phyloP scores from a whole-genome alignment of 257 asterid species.

The Eucommia ulmoides region DNA sequence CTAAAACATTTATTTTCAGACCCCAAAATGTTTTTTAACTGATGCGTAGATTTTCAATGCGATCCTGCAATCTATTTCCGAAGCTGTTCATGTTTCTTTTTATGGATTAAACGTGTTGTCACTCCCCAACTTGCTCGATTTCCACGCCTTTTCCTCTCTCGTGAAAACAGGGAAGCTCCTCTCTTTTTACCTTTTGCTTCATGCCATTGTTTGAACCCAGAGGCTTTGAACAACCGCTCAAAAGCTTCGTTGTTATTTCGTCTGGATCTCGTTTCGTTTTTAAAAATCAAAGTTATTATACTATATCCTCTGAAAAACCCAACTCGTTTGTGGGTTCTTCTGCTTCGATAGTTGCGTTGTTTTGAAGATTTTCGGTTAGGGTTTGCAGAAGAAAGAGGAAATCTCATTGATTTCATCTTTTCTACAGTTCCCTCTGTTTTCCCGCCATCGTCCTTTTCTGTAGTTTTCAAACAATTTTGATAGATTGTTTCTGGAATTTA shows the following conservation, averaged over 20 bases:
- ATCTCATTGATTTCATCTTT: conserved; percentile 4
- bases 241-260: conserved; percentile 8
- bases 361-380: conserved; percentile 11
- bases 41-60: neutral
- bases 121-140: conserved; percentile 5
- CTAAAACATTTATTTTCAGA: no score
- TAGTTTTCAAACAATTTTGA: neutral
- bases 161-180: conserved; percentile 10
- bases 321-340: neutral
- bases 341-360: conserved; percentile 12
- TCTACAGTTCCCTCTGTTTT: neutral
- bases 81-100: conserved; percentile 15
- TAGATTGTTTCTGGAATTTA: conserved; percentile 10
- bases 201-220: neutral
- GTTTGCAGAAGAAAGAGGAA: conserved; percentile 1
- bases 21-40: conserved; percentile 4
- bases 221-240: neutral
- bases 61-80: conserved; percentile 16
- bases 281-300: conserved; percentile 7
- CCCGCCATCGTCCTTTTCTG: neutral
- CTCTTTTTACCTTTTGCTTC: conserved; percentile 14
- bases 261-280: conserved; percentile 7
- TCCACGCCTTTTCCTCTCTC: conserved; percentile 9
- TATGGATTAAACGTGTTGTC: conserved; percentile 3
- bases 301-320: no score